Evolutionary conservation across 352 stramenopile genomes (phyloP), one percentile per base, ranked within the genome.

Genomic region (Bremia lactucae): DNA sequence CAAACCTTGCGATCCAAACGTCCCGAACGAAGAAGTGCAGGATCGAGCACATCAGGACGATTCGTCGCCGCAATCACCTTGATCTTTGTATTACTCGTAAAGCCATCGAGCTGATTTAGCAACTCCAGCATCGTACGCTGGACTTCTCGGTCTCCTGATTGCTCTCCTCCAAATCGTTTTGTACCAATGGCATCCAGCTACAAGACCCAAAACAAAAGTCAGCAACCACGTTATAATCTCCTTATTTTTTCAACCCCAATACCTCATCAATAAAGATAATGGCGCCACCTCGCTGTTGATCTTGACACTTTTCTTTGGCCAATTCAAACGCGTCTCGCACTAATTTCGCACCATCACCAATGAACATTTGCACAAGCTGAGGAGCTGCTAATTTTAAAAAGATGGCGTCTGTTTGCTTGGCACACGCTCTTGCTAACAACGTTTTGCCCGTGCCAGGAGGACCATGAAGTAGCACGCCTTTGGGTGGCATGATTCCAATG

Each of bases 181-280:
- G 95, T 97, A 46, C 95, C 96, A 67, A 98, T 98, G 6, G 95
- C 96, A 80, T 99, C 96, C 52, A 99, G 45, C 74, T 84, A 45
- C 15, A 42, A n/a, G n/a, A n/a, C n/a, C n/a, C n/a, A n/a, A n/a
- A n/a, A n/a, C n/a, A n/a, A n/a, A n/a, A n/a, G n/a, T n/a, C n/a
- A n/a, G n/a, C n/a, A n/a, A n/a, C n/a, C n/a, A n/a, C n/a, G n/a
- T n/a, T n/a, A n/a, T n/a, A n/a, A n/a, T n/a, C n/a, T n/a, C n/a
- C n/a, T n/a, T n/a, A n/a, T n/a, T n/a, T n/a, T n/a, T n/a, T n/a
- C n/a, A n/a, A n/a, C n/a, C n/a, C n/a, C n/a, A n/a, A n/a, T 51
- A 74, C 81, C 68, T 99, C 96, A 60, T 99, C 96, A 71, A 99
- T 99, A 68, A 99, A 99, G 47, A 99, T 97, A 64, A 99, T 99